Evolutionary conservation across 2,329 filamentous ascomycete species (phyloP).

Genomic region (Geosmithia putterillii): DNA sequence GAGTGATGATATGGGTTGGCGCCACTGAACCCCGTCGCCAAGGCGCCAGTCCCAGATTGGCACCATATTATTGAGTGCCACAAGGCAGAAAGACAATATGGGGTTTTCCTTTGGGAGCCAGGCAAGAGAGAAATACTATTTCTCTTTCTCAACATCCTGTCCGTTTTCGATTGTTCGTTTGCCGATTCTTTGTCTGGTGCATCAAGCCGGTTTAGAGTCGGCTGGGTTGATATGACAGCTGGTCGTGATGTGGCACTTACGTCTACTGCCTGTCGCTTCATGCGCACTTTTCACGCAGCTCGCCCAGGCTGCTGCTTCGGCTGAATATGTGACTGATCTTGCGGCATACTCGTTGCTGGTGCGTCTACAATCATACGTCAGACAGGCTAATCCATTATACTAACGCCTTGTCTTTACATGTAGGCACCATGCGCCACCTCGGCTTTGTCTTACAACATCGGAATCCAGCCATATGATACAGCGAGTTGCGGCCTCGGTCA

Average conservation of each 20-base stretch:
- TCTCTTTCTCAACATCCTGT: no score
- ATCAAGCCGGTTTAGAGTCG: no score
- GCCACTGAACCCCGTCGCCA: no score
- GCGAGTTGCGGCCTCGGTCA: conserved; percentile 24
- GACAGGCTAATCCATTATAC: background rate
- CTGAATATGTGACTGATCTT: conserved; percentile 33
- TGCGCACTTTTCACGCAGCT: background rate
- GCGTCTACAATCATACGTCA: conserved; percentile 6
- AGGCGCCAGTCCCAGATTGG: no score
- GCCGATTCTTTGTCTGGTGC: no score
- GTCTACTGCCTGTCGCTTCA: background rate
- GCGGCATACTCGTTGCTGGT: conserved; percentile 27
- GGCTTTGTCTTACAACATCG: conserved; percentile 31
- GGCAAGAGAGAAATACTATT: no score
- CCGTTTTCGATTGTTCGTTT: no score
- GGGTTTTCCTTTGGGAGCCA: no score
- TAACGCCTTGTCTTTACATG: conserved; percentile 3
- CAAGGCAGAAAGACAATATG: no score
- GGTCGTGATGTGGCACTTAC: background rate
- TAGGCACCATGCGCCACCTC: conserved; percentile 37
- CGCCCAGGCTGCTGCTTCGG: conserved; percentile 7
- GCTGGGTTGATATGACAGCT: no score
- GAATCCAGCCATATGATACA: conserved; percentile 25
- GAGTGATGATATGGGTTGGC: no score
- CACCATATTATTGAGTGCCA: no score